A percentile compares a stretch with the other conserved stretches of the same genome.
Conservation (phyloP, 257 asterid species). For the Prunella vulgaris region DNA sequence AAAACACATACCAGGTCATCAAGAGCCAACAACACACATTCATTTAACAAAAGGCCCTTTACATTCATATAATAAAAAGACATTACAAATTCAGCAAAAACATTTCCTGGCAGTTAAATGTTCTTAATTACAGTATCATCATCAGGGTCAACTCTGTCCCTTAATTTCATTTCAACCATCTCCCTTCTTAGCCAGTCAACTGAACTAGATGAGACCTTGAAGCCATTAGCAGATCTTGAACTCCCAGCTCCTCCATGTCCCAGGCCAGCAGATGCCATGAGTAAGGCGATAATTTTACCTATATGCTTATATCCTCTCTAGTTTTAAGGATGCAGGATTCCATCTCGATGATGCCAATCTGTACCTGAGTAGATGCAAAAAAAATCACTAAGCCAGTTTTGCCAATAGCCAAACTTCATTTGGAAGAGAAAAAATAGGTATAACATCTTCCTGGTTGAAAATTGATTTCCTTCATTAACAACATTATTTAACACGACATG, state of each 20-base stretch:
- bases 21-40: no score
- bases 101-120: no score
- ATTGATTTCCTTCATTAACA: background rate
- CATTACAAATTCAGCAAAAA: no score
- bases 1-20: no score
- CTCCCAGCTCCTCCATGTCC: constrained; percentile 75
- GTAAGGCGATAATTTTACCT: constrained; percentile 27
- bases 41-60: no score
- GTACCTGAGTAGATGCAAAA: constrained; percentile 37
- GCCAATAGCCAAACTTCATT: no score
- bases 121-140: no score
- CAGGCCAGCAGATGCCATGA: constrained; percentile 61
- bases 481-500: background rate
- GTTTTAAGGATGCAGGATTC: constrained; percentile 26
- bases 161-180: constrained; percentile 88
- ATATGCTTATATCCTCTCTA: constrained; percentile 25
- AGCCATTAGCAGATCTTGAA: constrained; percentile 58
- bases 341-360: constrained; percentile 35
- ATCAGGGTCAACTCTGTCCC: no score
- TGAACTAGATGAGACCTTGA: constrained; percentile 83
- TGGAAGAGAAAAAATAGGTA: constrained; percentile 2
- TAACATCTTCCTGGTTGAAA: background rate
- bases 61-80: no score
- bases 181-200: constrained; percentile 96
- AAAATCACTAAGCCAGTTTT: constrained; percentile 15